phyloP scores from a whole-genome alignment of 176 grass and related monocot genomes.

The Tillandsia fasciculata region DNA sequence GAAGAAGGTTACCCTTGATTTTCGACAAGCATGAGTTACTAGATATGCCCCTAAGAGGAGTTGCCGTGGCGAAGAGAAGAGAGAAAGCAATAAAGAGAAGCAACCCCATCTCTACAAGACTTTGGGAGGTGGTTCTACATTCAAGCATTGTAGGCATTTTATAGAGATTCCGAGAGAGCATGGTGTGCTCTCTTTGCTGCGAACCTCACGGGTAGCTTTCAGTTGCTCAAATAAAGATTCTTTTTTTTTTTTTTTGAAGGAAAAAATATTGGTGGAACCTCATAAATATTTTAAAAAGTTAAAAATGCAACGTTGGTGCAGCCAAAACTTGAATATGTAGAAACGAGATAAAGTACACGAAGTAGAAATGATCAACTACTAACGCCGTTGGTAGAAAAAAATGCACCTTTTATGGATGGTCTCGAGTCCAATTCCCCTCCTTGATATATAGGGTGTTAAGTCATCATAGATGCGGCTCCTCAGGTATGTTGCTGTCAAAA shows the following conservation, averaged over 20 bases:
- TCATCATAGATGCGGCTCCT: too few species aligned
- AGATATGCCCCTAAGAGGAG: constrained; percentile 1
- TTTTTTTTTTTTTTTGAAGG: not conserved
- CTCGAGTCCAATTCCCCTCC: too few species aligned
- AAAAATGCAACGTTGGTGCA: not conserved
- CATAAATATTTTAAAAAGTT: not conserved
- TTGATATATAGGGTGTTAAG: too few species aligned
- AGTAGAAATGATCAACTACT: not conserved
- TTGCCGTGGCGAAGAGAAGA: not conserved
- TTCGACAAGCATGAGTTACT: constrained; percentile 13
- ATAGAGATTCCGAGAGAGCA: not conserved
- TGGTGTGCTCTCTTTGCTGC: not conserved
- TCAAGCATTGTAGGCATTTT: not conserved
- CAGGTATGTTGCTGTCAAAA: not conserved
- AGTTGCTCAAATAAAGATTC: not conserved
- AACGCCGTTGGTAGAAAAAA: too few species aligned
- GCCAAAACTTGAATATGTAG: not conserved
- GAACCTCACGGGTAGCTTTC: constrained; percentile 5
- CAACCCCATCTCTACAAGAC: constrained; percentile 1
- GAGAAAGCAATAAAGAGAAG: constrained; percentile 7
- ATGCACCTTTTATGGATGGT: too few species aligned
- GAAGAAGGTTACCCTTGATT: constrained; percentile 3
- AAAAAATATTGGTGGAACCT: not conserved
- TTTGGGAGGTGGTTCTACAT: not conserved
- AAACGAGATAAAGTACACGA: not conserved